A percentile compares a stretch with the other conserved stretches of the same genome.
Conservation (phyloP, 495 filamentous ascomycete species). For the Aspergillus bridgeri region DNA sequence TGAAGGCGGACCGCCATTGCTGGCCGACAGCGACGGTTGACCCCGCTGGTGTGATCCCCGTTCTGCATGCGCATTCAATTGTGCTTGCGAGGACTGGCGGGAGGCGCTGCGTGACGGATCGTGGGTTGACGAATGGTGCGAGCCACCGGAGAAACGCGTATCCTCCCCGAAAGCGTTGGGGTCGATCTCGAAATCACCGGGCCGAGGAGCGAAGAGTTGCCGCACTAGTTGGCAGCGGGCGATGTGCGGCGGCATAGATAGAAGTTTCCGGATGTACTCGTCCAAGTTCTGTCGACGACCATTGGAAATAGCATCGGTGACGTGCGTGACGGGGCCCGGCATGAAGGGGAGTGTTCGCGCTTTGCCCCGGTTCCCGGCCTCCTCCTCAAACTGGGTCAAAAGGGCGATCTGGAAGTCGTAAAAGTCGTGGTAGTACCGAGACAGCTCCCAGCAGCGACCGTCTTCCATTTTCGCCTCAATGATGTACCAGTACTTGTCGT, state of each 20-base stretch:
- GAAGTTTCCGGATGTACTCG: constrained; percentile 87
- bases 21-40: constrained; percentile 40
- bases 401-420: constrained; percentile 98
- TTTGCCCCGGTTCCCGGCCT: constrained; percentile 77
- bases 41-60: constrained; percentile 58
- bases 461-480: constrained; percentile 91
- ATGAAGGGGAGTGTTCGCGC: constrained; percentile 91
- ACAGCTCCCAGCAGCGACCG: constrained; percentile 86
- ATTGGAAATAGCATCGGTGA: constrained; percentile 94
- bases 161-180: constrained; percentile 61
- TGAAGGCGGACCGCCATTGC: constrained; percentile 45
- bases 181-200: constrained; percentile 91
- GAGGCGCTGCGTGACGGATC: constrained; percentile 56
- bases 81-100: constrained; percentile 69
- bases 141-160: constrained; percentile 65
- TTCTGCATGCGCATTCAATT: constrained; percentile 64
- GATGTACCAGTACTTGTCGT: constrained; percentile 98
- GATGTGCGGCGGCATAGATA: constrained; percentile 80
- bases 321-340: constrained; percentile 96
- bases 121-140: constrained; percentile 64
- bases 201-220: constrained; percentile 83
- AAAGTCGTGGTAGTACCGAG: constrained; percentile 94
- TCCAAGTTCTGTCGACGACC: constrained; percentile 88
- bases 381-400: constrained; percentile 87
- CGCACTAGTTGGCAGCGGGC: constrained; percentile 77